Conservation (phyloP, 163 green algal species). For the Prototheca wickerhamii region DNA sequence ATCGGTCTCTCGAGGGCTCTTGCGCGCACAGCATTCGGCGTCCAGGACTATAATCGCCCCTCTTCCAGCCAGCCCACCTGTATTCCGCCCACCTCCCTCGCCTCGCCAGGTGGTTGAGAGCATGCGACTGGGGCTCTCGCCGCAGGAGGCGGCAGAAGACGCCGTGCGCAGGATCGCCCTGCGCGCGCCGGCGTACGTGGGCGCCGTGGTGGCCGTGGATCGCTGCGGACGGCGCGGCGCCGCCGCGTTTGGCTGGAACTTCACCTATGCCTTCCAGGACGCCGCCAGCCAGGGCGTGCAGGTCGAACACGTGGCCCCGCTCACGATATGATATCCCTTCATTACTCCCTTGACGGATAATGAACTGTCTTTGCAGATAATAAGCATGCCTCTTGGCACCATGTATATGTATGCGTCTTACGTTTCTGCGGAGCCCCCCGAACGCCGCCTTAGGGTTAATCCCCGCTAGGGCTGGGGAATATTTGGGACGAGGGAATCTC, state of each 20-base stretch:
- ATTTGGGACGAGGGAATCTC: no score
- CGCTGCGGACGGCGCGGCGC: slow-evolving; percentile 25
- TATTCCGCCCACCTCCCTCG: not conserved
- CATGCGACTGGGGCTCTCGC: slow-evolving; percentile 43
- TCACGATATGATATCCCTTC: not conserved
- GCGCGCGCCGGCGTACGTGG: slow-evolving; percentile 31
- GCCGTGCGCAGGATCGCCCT: slow-evolving; percentile 35
- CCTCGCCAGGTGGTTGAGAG: slow-evolving; percentile 40
- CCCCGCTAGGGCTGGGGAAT: no score
- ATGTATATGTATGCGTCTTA: not conserved
- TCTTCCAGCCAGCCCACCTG: no score
- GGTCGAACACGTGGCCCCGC: slow-evolving; percentile 8
- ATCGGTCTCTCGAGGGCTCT: no score
- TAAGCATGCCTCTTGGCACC: not conserved
- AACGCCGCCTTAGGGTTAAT: no score
- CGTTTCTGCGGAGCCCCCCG: no score
- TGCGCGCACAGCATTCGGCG: no score
- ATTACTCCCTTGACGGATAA: not conserved
- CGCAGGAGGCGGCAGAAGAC: slow-evolving; percentile 38
- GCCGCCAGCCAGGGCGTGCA: not conserved
- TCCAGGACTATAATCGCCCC: no score
- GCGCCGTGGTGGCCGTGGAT: slow-evolving; percentile 40
- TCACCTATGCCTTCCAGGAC: slow-evolving; percentile 25
- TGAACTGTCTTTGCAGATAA: not conserved
- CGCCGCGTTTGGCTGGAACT: slow-evolving; percentile 40